Evolutionary conservation across 768 basidiomycete genomes (phyloP), one percentile per base, ranked within the genome.

Genomic region (Piloderma croceum): DNA sequence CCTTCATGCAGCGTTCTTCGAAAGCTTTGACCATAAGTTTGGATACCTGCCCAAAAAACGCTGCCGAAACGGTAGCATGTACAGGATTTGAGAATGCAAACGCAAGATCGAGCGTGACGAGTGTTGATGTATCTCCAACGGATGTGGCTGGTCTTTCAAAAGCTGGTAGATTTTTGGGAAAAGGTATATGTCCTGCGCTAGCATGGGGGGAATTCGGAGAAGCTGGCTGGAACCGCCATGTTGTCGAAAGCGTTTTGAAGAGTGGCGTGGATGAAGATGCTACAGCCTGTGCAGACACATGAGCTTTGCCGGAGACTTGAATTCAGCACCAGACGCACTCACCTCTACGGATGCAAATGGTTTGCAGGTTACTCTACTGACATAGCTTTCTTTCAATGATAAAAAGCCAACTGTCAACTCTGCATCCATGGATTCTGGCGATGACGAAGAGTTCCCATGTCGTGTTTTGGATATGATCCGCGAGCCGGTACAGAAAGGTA

Each of bases 21-120:
- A 99, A 99, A 1, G 93, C 92, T 39, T 82, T 67, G 18, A 97
- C 82, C 90, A 96, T 97, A 62, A 83, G 72, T 49, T 77, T 77
- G 3, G 88, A 87, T 4, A 96, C 82, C 56, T 86, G 80, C 7
- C 85, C 85, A 56, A 97, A 89, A 58, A 97, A 91, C 3, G 80
- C 67, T 17, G 81, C 73, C 4, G 89, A 87, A n/a, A 93, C 72
- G 4, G 79, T 74, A 3, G 89, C 84, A 56, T 97, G 83, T 22
- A 93, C 50, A 0, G 91, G 92, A 53, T 81, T 92, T 34, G 85
- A 74, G 57, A 98, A 98, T 19, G 85, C 77, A 60, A 86, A 99
- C 1, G 74, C 73, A 24, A 99, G 70, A 47, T 93, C 85, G 39
- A 96, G 74, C 11, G 83, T 84, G 36, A 97, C 83, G 10, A 90